Base-by-base conservation (phyloP, 306 rosid species). In the Parietaria judaica region DNA sequence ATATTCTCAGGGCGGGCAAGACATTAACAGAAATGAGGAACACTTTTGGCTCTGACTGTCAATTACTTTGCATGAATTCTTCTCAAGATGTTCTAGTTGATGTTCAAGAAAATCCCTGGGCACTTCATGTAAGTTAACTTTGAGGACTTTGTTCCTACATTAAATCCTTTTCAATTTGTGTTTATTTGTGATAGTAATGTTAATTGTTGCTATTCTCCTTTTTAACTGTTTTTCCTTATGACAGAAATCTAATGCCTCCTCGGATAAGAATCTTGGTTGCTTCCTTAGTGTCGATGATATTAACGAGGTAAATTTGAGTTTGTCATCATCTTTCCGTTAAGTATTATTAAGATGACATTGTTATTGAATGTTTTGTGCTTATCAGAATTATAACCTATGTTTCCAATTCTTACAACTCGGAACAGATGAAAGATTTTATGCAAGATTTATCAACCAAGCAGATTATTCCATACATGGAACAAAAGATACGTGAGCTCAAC, bases 391-490 rank as follows among this genome's bases (percentile, higher is more conserved):
- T 77, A 65, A 58, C 59, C 72, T 49, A 73, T 75, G 64, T 70
- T 70, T 64, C 70, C 61, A 51, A 56, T 78, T 82, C 31, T 76
- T 72, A 51, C 69, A 71, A 74, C 66, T 54, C 70, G 65, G 71
- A 44, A 72, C 94, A 94, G 99, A 79, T 94, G 50, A 88, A 79
- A 73, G 81, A 84, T 78, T 59, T 94, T 54, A 80, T 94, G 94
- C 99, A 94, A 75, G 84, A 94, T 58, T 78, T 94, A 44, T 77
- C 95, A 16, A 82, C 99, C 51, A 86, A 84, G 71, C 86, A 83
- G 82, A 77, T 94, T 74, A 88, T 94, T 78, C 99, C 97, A 41
- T 77, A 71, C 73, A 94, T 94, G 97, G 99, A 94, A 82, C 94
- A 86, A 79, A 88, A 84, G 63, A 84, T 94, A 55, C 97, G 97